Base-by-base conservation (phyloP, 1,284 basidiomycete species). In the Erythrobasidium hasegawianum region DNA sequence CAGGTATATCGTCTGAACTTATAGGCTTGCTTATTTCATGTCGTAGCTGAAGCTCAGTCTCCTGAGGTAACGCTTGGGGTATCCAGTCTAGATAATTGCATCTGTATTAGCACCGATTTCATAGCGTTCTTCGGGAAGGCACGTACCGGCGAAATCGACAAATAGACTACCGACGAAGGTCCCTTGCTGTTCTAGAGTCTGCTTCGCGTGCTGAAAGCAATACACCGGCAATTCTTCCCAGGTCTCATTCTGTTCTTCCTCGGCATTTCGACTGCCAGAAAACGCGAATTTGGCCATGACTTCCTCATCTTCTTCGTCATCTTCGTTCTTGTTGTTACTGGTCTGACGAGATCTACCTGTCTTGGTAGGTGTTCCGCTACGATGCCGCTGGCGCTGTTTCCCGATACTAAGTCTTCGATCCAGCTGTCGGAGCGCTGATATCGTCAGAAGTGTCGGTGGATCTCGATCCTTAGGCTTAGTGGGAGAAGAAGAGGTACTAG, bases 191-290 rank as follows among this genome's bases (percentile, higher is more conserved):
- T 64, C 64, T 22, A 73, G 39, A 9, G 66, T 59, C 50, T 65
- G 59, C 33, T 72, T 70, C 2, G 66, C 57, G 24, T 73, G 72
- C 58, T 73, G 72, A 11, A 59, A 62, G 53, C 72, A 73, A 29
- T 66, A 73, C 18, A 56, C 59, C 3, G 66, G 64, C 40, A 64
- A 29, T 50, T 64, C 61, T 20, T 58, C 61, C 8, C 52, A 26
- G 16, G 54, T 38, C n/a, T 59, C 56, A 4, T 59, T 26, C 43
- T 5, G 38, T 18, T 0, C 16, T n/a, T 33, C 55, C 40, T 41
- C 5, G 20, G 13, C 33, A 9, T 33, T 27, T 16, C 14, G 22
- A 5, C n/a, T 49, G 24, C 45, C 20, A 0, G 27, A 33, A 33
- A 33, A 11, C 4, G 33, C 33, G 33, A 33, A 33, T 33, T 33